These are phyloP conservation scores for Backusella mclennaniae DNA, from an alignment of 192 early-diverging fungal species.

Conservation along the genomic window DNA sequence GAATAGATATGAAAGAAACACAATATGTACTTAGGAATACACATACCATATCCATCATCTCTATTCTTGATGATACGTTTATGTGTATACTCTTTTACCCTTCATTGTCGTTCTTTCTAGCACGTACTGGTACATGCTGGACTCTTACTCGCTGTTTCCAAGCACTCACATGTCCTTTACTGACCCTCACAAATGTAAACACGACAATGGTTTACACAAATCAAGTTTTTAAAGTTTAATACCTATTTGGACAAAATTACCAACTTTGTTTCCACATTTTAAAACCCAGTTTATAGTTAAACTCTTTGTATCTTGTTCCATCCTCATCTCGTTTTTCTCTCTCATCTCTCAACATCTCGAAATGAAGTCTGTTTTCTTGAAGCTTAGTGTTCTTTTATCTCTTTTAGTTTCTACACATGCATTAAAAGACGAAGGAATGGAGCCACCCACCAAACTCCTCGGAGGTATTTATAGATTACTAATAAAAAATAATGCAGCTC, in stretches of 20 bases:
- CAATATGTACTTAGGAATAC: no score
- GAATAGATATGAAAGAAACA: no score
- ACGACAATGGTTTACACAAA: background rate
- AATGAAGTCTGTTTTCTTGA: constrained; percentile 4
- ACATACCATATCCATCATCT: no score
- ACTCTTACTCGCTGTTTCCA: no score
- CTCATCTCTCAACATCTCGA: background rate
- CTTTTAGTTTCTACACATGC: background rate
- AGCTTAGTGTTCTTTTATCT: background rate
- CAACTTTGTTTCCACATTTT: background rate
- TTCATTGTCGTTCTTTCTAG: no score
- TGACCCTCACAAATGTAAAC: background rate
- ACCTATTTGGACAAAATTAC: background rate
- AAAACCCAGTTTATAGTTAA: background rate
- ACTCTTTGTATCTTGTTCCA: background rate
- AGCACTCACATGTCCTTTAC: background rate
- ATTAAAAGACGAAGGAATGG: background rate
- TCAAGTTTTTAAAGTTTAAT: background rate
- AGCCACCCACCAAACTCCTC: constrained; percentile 17
- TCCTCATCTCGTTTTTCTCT: background rate
- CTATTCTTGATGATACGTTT: no score
- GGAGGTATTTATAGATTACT: constrained; percentile 10
- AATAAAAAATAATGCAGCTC: background rate
- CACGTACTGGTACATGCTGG: no score
- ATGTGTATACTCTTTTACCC: no score